Conservation (phyloP, 176 grass and related monocot genomes). For the Oryza meyeriana region DNA sequence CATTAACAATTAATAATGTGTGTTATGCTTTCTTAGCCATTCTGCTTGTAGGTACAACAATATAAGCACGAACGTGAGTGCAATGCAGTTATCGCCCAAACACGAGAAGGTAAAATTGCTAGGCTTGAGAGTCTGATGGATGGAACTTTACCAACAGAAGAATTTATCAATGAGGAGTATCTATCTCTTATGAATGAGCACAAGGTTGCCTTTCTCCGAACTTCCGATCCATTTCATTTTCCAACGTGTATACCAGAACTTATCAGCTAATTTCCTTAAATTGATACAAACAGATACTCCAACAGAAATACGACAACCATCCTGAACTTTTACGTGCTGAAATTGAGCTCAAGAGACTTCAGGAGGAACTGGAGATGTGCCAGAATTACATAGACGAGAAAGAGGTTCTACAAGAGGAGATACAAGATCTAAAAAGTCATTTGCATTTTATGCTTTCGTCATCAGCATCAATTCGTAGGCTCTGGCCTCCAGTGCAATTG, state of each 20-base stretch:
- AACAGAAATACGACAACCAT: slow-evolving; percentile 86
- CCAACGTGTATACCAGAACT: neutral
- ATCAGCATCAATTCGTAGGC: slow-evolving; percentile 40
- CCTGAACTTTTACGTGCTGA: slow-evolving; percentile 64
- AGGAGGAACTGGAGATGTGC: slow-evolving; percentile 69
- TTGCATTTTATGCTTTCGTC: slow-evolving; percentile 72
- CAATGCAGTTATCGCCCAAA: slow-evolving; percentile 90
- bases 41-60: slow-evolving; percentile 72
- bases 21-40: slow-evolving; percentile 7
- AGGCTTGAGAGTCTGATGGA: slow-evolving; percentile 98
- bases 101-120: slow-evolving; percentile 91
- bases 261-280: slow-evolving; percentile 25
- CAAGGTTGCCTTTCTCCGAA: slow-evolving; percentile 49
- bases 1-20: slow-evolving; percentile 8
- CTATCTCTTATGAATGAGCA: slow-evolving; percentile 82
- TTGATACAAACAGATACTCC: slow-evolving; percentile 58
- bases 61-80: slow-evolving; percentile 97
- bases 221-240: neutral
- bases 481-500: slow-evolving; percentile 35
- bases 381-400: slow-evolving; percentile 71
- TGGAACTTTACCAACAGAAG: slow-evolving; percentile 86
- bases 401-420: slow-evolving; percentile 85
- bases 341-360: slow-evolving; percentile 77
- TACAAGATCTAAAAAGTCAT: slow-evolving; percentile 83
- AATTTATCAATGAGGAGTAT: slow-evolving; percentile 89